Evolutionary conservation across 495 filamentous ascomycete genomes (phyloP).

Genomic region (Trichoderma erinaceum): DNA sequence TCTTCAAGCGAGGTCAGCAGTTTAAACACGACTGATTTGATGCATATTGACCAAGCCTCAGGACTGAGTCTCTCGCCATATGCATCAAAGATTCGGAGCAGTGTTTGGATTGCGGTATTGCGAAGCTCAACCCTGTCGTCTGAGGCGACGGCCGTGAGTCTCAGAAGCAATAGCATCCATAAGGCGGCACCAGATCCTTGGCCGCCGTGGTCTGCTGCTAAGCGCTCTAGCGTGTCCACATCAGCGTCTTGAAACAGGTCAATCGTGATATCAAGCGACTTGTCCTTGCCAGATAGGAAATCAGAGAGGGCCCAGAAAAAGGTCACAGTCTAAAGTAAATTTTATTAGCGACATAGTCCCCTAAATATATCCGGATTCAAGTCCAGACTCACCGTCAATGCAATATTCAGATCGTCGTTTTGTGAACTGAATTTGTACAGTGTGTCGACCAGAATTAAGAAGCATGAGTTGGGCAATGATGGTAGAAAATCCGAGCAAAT

Average conservation of each 20-base stretch:
- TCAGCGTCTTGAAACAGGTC: conserved; percentile 45
- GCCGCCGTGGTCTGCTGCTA: conserved; percentile 45
- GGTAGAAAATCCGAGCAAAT: conserved; percentile 91
- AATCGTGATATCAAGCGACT: conserved; percentile 41
- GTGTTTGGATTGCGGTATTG: conserved; percentile 85
- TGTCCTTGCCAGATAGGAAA: conserved; percentile 55
- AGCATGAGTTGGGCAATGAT: conserved; percentile 68
- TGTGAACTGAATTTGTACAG: conserved; percentile 83
- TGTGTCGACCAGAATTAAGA: conserved; percentile 79
- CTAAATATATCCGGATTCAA: neutral
- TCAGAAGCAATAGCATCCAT: conserved; percentile 78
- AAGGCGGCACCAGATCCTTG: conserved; percentile 55
- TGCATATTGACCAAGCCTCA: conserved; percentile 76
- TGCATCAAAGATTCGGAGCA: conserved; percentile 86
- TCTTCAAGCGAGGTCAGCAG: conserved; percentile 57
- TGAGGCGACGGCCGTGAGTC: conserved; percentile 68
- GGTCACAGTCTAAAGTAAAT: conserved; percentile 59
- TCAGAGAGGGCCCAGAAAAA: conserved; percentile 95
- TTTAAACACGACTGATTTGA: conserved; percentile 70
- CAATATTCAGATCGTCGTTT: conserved; percentile 89
- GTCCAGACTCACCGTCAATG: conserved; percentile 59
- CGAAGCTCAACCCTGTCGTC: conserved; percentile 79
- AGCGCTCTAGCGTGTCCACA: conserved; percentile 42
- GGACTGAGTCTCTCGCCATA: conserved; percentile 75
- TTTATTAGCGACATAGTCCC: conserved; percentile 22